phyloP scores from a whole-genome alignment of 2,329 filamentous ascomycete genomes.

The Stagonosporopsis vannaccii region DNA sequence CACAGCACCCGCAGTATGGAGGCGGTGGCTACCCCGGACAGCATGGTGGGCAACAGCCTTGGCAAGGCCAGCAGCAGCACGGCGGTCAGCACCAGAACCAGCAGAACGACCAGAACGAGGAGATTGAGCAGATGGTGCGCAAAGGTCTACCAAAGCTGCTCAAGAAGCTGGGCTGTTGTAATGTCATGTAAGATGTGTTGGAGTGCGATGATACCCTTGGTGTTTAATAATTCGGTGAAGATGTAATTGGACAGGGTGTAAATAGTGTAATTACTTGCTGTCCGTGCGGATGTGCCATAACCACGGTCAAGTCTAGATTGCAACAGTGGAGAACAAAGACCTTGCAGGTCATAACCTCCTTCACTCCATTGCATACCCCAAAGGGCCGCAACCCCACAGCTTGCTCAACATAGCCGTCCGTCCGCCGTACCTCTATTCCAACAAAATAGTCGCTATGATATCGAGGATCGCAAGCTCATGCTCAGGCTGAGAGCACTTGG shows the following conservation, averaged over 20 bases:
- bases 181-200: conserved; percentile 68
- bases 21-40: conserved; percentile 48
- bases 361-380: too few relatives aligned
- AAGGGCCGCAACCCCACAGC: too few relatives aligned
- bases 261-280: not conserved
- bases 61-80: conserved; percentile 41
- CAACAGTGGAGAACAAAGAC: too few relatives aligned
- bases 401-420: too few relatives aligned
- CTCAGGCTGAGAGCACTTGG: not conserved
- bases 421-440: too few relatives aligned
- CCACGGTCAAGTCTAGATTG: not conserved
- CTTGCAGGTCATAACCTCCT: too few relatives aligned
- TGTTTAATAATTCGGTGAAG: not conserved
- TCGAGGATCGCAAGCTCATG: not conserved
- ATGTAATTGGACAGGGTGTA: not conserved
- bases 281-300: not conserved
- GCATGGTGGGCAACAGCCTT: conserved; percentile 47
- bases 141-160: conserved; percentile 67
- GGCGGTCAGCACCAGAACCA: conserved; percentile 43
- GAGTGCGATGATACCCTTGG: conserved; percentile 21
- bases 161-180: conserved; percentile 72
- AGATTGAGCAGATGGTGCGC: conserved; percentile 67
- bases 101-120: conserved; percentile 60
- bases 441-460: not conserved
- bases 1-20: conserved; percentile 48